A percentile compares a stretch with the other conserved stretches of the same genome.
Evolutionary conservation across 148 eudicot genomes (phyloP).

Genomic region (Nepenthes gracilis): DNA sequence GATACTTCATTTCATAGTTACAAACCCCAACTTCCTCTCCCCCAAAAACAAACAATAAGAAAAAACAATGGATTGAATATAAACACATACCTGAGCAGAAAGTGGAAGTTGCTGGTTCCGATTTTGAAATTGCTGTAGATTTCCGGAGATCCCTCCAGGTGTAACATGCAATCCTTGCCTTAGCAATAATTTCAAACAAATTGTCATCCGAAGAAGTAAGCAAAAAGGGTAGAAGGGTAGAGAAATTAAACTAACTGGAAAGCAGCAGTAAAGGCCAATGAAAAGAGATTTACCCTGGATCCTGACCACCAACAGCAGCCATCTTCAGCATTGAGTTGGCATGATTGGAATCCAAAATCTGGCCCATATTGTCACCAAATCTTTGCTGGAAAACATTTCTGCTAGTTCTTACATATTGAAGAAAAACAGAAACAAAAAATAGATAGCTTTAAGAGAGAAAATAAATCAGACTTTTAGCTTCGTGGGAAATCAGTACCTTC

Average conservation of each 20-base stretch:
- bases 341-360: constrained; percentile 53
- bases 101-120: constrained; percentile 16
- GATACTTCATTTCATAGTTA: too few species aligned
- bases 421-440: not conserved
- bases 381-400: constrained; percentile 34
- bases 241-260: not conserved
- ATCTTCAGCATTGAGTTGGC: constrained; percentile 47
- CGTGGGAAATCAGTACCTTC: constrained; percentile 28
- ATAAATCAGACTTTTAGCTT: not conserved
- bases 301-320: constrained; percentile 50
- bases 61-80: not conserved
- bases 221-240: not conserved
- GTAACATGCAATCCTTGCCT: constrained; percentile 31
- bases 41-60: not conserved
- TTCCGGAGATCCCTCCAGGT: constrained; percentile 19
- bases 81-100: constrained; percentile 20
- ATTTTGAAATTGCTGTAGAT: constrained; percentile 13
- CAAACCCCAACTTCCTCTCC: constrained; percentile 9
- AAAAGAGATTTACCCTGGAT: constrained; percentile 41
- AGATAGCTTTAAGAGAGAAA: not conserved
- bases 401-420: not conserved
- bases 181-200: constrained; percentile 5
- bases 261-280: not conserved
- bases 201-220: not conserved
- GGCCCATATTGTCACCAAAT: constrained; percentile 57